Evolutionary conservation across 2,329 filamentous ascomycete genomes (phyloP), one percentile per base, ranked within the genome.

Genomic region (Beauveria sp.): DNA sequence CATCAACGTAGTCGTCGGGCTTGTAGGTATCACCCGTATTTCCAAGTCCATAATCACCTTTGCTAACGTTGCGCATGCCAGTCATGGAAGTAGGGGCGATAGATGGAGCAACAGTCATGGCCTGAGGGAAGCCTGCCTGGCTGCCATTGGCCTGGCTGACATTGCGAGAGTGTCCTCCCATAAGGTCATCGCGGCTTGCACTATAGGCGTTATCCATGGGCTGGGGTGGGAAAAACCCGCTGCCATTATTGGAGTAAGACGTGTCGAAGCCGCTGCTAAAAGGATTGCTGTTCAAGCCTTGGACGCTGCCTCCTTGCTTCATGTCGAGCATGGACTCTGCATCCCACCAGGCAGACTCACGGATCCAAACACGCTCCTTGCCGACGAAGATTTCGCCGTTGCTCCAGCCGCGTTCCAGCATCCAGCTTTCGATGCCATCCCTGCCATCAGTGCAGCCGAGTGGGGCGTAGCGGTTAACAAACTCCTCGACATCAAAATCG

Each of bases 311-410:
- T 59, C 83, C 79, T 1, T 88, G 85, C 74, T 95, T 93, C 68
- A 96, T 80, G 70, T 99, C 95, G 31, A 98, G 86, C 89, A 97
- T 96, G 64, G 85, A 90, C 76, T 99, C 95, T 5, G 93, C 93
- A 75, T 98, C 93, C 93, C 93, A 98, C 93, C 95, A 99, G 2
- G 93, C 90, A 62, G 80, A 83, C 75, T 99, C 95, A 55, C 93
- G 86, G 79, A 98, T 93, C 95, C 95, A 99, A 48, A 99, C 87
- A 38, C 95, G 89, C 74, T 98, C 92, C 62, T 87, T 88, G 61
- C 95, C 95, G 38, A 98, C 81, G 5, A 96, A 86, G 2, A 98
- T 92, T 75, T 98, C 95, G 45, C 95, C 95, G 68, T 99, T 99
- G 76, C 91, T 97, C 95, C 95, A 99, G 1, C 95, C 95, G 63